phyloP scores from a whole-genome alignment of 1,284 basidiomycete genomes.

The Dichomitus squalens region DNA sequence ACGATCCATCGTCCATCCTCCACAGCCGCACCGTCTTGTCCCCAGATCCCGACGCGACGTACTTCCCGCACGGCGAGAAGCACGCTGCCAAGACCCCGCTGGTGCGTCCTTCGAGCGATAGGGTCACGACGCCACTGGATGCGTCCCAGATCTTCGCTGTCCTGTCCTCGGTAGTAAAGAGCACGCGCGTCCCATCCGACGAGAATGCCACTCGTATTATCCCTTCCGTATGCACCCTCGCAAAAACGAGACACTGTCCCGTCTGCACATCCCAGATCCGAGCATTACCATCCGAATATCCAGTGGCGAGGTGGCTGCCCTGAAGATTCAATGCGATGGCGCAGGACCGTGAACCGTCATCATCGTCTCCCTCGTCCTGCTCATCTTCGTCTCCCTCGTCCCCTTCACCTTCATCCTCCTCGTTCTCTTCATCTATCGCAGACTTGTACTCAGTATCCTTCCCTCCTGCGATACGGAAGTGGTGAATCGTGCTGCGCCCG shows the following conservation, averaged over 20 bases:
- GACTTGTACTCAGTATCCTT: no score
- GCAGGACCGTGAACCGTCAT: not conserved
- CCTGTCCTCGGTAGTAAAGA: not conserved
- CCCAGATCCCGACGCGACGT: not conserved
- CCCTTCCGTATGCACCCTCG: not conserved
- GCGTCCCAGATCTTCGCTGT: not conserved
- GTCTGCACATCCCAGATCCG: not conserved
- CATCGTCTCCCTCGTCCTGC: no score
- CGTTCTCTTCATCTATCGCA: no score
- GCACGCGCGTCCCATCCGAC: not conserved
- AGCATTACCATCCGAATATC: not conserved
- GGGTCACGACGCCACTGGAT: not conserved
- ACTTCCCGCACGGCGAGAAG: not conserved
- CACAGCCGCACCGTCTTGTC: not conserved
- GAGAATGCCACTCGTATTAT: not conserved
- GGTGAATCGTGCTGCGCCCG: not conserved
- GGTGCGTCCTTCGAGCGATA: not conserved
- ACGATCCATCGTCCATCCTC: no score
- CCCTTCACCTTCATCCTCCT: no score
- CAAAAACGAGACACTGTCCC: not conserved
- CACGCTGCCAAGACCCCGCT: not conserved
- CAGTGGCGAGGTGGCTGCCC: not conserved
- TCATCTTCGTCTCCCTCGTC: no score
- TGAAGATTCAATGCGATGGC: not conserved
- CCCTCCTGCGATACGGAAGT: not conserved